phyloP scores from a whole-genome alignment of 768 basidiomycete species.

The Crepidotus variabilis region DNA sequence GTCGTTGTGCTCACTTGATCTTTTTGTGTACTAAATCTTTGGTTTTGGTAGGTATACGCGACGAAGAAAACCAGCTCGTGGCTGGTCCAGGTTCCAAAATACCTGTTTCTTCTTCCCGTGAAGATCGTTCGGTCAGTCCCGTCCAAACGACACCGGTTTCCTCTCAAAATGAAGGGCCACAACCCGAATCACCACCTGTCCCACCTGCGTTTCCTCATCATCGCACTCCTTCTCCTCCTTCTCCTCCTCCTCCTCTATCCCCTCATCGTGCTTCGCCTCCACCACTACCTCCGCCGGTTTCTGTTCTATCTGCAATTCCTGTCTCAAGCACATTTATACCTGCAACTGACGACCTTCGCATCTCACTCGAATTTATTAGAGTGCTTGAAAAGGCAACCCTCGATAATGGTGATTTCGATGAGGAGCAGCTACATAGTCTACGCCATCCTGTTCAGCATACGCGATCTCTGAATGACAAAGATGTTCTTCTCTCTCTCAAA shows the following conservation, averaged over 20 bases:
- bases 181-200: background rate
- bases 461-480: slow-evolving; percentile 10
- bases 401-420: slow-evolving; percentile 19
- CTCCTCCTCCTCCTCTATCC: background rate
- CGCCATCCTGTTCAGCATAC: slow-evolving; percentile 14
- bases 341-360: background rate
- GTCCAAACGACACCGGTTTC: background rate
- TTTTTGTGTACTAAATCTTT: too few relatives aligned
- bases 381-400: slow-evolving; percentile 19
- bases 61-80: too few relatives aligned
- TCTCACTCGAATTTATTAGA: slow-evolving; percentile 17
- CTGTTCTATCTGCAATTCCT: background rate
- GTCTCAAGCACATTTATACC: background rate
- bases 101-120: too few relatives aligned
- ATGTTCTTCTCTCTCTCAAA: slow-evolving; percentile 14
- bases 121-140: background rate
- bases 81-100: too few relatives aligned
- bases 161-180: background rate
- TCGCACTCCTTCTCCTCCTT: background rate
- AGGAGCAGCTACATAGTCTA: slow-evolving; percentile 18
- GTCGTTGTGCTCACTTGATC: too few relatives aligned
- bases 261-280: background rate
- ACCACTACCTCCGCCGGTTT: background rate
- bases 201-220: background rate
- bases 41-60: too few relatives aligned